Evolutionary conservation across 1,284 basidiomycete species (phyloP), one percentile per base, ranked within the genome.

Genomic region (Ceratobasidium sp.): DNA sequence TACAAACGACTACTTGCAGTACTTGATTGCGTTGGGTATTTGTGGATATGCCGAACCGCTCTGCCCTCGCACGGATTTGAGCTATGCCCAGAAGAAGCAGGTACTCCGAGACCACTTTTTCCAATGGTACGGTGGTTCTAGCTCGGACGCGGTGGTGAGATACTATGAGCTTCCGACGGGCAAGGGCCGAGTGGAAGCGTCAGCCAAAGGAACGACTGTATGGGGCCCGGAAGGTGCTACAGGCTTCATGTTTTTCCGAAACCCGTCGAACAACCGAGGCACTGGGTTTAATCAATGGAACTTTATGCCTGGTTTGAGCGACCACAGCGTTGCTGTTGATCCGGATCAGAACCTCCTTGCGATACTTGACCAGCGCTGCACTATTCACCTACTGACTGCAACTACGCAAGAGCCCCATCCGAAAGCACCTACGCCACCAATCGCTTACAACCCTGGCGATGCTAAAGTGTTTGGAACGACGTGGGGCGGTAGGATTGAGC

Each of bases 241-340:
- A 38, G 44, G 62, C 38, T 65, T n/a, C 40, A 65, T 48, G 57
- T 65, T 65, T 17, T 65, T 65, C 62, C 62, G 44, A n/a, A 9
- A 42, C 17, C 26, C 62, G 6, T 46, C 62, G n/a, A 46, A 4
- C 13, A 65, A 65, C 23, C 62, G 62, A 20, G 62, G 40, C 5
- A 65, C 62, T 10, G 62, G 44, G 40, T 46, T 44, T 13, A 46
- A 42, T n/a, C 40, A 65, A n/a, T 65, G 62, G 62, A 65, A 46
- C 40, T 42, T 59, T 59, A 12, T 20, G n/a, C 40, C 13, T 20
- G 38, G 9, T 48, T 4, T 7, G n/a, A 44, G 33, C 23, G 13
- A 13, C 20, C 9, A 10, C 13, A 12, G 20, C 33, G 13, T 65
- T 13, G 62, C 62, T 17, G 15, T 65, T 26, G 62, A 65, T n/a